These are phyloP conservation scores for Serendipita sp. DNA, from an alignment of 1,284 basidiomycete species.

Conservation along the genomic window DNA sequence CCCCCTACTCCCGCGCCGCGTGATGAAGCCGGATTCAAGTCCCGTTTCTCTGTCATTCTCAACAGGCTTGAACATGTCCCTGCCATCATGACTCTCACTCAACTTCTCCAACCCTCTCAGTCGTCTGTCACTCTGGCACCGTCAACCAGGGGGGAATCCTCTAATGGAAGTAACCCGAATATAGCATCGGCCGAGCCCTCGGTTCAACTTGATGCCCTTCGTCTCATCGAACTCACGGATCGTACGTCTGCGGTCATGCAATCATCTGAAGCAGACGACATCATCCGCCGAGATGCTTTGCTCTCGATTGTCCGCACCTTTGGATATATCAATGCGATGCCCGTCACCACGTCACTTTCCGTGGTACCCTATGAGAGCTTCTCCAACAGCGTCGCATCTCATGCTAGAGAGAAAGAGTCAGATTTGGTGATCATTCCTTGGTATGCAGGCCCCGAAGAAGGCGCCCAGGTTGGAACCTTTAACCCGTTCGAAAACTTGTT, in stretches of 20 bases:
- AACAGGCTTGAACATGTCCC: conserved; percentile 81
- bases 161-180: background rate
- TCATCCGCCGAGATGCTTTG: conserved; percentile 64
- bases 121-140: conserved; percentile 13
- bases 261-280: conserved; percentile 55
- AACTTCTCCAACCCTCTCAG: conserved; percentile 39
- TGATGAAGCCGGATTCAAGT: conserved; percentile 24
- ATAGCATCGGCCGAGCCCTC: conserved; percentile 10
- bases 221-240: conserved; percentile 78
- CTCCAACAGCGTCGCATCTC: conserved; percentile 47
- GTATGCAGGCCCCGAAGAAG: conserved; percentile 29
- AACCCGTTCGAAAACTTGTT: conserved; percentile 59
- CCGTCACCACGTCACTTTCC: conserved; percentile 44
- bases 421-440: conserved; percentile 78
- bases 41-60: conserved; percentile 71
- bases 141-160: background rate
- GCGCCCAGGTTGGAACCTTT: conserved; percentile 12
- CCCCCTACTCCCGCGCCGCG: background rate
- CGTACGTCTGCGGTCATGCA: conserved; percentile 78
- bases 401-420: conserved; percentile 42
- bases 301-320: conserved; percentile 73
- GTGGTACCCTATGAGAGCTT: conserved; percentile 63
- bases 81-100: conserved; percentile 52
- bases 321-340: conserved; percentile 56
- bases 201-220: conserved; percentile 48